A percentile compares a stretch with the other conserved stretches of the same genome.
phyloP scores from a whole-genome alignment of 2,329 filamentous ascomycete genomes.

The Botrytis paeoniae region DNA sequence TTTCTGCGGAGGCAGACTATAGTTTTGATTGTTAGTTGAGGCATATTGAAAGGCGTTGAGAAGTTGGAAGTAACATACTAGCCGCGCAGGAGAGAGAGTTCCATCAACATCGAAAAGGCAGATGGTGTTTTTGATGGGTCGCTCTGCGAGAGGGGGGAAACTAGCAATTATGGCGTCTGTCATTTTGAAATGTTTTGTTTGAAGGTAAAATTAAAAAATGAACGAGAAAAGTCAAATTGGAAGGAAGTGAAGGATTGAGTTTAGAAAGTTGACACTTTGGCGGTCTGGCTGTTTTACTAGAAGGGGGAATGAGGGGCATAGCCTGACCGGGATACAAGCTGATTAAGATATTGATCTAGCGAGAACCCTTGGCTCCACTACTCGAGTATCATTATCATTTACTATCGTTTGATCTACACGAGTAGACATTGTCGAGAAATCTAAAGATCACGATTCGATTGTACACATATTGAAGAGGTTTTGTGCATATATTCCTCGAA shows the following conservation, averaged over 20 bases:
- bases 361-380: not conserved
- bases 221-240: slow-evolving; percentile 1
- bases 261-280: slow-evolving; percentile 14
- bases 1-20: slow-evolving; percentile 54
- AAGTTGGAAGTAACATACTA: slow-evolving; percentile 51
- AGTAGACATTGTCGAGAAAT: not conserved
- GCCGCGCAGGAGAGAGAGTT: slow-evolving; percentile 80
- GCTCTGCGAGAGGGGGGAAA: slow-evolving; percentile 70
- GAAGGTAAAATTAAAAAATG: too few species aligned
- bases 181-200: not conserved
- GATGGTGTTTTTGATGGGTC: slow-evolving; percentile 89
- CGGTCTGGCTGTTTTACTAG: slow-evolving; percentile 7
- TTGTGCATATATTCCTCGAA: not conserved
- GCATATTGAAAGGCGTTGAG: not conserved
- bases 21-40: not conserved
- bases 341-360: not conserved
- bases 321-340: not conserved
- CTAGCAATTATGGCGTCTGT: slow-evolving; percentile 20
- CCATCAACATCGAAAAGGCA: slow-evolving; percentile 95
- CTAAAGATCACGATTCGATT: not conserved
- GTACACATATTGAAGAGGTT: not conserved
- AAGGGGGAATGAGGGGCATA: slow-evolving; percentile 5
- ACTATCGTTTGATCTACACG: not conserved
- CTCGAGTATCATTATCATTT: not conserved
- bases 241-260: not conserved